Evolutionary conservation across 2,329 filamentous ascomycete genomes (phyloP).

Genomic region (Microsporum audouinii): DNA sequence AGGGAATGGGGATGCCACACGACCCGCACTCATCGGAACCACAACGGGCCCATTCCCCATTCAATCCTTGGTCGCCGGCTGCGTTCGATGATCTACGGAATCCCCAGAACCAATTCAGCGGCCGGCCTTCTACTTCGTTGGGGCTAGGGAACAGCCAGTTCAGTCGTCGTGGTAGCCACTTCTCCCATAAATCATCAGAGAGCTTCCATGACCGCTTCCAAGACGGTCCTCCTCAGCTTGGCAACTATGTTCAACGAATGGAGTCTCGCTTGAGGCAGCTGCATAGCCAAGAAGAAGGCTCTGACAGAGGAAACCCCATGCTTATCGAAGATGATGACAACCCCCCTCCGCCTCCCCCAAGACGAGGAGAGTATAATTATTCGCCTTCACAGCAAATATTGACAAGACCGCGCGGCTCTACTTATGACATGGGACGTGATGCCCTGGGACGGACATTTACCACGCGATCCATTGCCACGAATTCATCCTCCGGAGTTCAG

Average conservation of each 20-base stretch:
- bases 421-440: constrained; percentile 59
- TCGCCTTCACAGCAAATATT: constrained; percentile 29
- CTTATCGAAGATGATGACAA: constrained; percentile 40
- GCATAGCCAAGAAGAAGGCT: constrained; percentile 42
- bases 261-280: constrained; percentile 66
- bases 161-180: constrained; percentile 39
- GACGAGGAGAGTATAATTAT: constrained; percentile 27
- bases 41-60: constrained; percentile 37
- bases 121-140: constrained; percentile 60
- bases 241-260: constrained; percentile 85
- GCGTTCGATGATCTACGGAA: constrained; percentile 53
- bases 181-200: constrained; percentile 40
- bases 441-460: constrained; percentile 70
- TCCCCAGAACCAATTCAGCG: constrained; percentile 25
- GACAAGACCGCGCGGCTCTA: constrained; percentile 37
- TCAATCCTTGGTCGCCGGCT: constrained; percentile 82
- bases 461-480: constrained; percentile 75
- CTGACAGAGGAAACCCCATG: constrained; percentile 36
- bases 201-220: constrained; percentile 42
- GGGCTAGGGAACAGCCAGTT: constrained; percentile 49
- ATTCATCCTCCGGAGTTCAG: constrained; percentile 59
- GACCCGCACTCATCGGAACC: constrained; percentile 42
- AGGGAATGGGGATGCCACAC: constrained; percentile 63
- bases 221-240: constrained; percentile 58
- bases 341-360: constrained; percentile 53